Evolutionary conservation across 2,329 filamentous ascomycete genomes (phyloP), one percentile per base, ranked within the genome.

Genomic region (Calonectria pseudoturangicola): DNA sequence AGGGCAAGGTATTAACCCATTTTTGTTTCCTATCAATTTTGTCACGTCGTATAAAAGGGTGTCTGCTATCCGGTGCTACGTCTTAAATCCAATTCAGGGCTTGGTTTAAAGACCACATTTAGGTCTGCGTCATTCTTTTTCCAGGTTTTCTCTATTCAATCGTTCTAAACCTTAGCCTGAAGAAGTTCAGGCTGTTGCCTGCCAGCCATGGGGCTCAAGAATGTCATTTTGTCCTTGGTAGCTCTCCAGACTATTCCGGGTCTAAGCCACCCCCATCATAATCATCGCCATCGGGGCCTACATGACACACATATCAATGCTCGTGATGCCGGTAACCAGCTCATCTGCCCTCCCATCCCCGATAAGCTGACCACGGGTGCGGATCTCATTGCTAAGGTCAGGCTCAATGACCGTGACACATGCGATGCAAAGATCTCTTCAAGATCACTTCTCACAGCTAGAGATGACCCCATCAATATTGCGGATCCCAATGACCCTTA

Each of bases 191-290:
- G 48, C 48, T 30, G 15, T 9, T 7, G 25, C 21, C 48, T 51
- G 15, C 27, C 27, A 51, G 48, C 16, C 27, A 51, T 51, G 48
- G 27, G 48, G n/a, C 15, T 51, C 16, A 30, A 51, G 8, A 51
- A 51, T 10, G 3, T 51, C 13, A 8, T 51, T 16, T n/a, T 51
- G 4, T 18, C 48, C 25, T 30, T 51, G 27, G 6, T 51, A 15
- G 48, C 27, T 18, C 7, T 51, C 48, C 48, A 51, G 48, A 15
- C 15, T 30, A 15, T 18, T 7, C 48, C 48, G 15, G 16, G 5
- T n/a, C 27, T 51, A n/a, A 30, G 48, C 48, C 48, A 51, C 25
- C 48, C 48, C 48, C 48, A 51, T 51, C 48, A 51, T 15, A n/a
- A n/a, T 30, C 48, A 51, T n/a, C 48, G 48, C 7, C 48, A 51